phyloP scores from a whole-genome alignment of 176 grass and related monocot species.

The Cocos nucifera region DNA sequence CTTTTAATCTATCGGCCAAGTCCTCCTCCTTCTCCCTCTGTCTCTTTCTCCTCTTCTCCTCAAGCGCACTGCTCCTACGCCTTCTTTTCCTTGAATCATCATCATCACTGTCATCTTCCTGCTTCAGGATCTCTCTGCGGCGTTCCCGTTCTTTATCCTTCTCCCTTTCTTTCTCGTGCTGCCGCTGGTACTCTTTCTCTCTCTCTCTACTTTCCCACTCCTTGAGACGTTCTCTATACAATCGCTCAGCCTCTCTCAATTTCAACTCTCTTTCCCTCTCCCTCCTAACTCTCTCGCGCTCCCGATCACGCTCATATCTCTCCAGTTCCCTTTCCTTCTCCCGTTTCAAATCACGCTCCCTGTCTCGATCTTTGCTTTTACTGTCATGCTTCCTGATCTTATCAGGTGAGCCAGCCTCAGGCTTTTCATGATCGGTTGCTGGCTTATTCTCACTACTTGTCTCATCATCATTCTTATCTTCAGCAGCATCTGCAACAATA shows the following conservation, averaged over 20 bases:
- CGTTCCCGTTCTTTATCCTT: conserved; percentile 78
- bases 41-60: conserved; percentile 72
- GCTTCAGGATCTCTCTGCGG: conserved; percentile 65
- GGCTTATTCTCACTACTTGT: conserved; percentile 45
- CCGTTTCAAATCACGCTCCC: conserved; percentile 34
- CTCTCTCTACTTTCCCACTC: conserved; percentile 96
- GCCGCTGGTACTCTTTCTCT: conserved; percentile 77
- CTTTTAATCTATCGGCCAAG: conserved; percentile 60
- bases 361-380: conserved; percentile 28
- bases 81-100: conserved; percentile 85
- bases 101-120: conserved; percentile 90
- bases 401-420: conserved; percentile 69
- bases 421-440: conserved; percentile 50
- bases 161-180: conserved; percentile 68
- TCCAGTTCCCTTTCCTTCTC: conserved; percentile 73
- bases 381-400: conserved; percentile 62
- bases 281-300: conserved; percentile 73
- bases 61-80: conserved; percentile 46
- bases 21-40: conserved; percentile 88
- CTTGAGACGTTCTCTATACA: conserved; percentile 64
- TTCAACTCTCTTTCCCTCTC: conserved; percentile 86
- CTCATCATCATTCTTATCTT: conserved; percentile 49
- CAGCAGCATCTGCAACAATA: conserved; percentile 49
- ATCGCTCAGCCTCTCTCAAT: conserved; percentile 58
- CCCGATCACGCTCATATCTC: conserved; percentile 67